phyloP scores from a whole-genome alignment of 1,139 yeast genomes.

The Pichia terricola region DNA sequence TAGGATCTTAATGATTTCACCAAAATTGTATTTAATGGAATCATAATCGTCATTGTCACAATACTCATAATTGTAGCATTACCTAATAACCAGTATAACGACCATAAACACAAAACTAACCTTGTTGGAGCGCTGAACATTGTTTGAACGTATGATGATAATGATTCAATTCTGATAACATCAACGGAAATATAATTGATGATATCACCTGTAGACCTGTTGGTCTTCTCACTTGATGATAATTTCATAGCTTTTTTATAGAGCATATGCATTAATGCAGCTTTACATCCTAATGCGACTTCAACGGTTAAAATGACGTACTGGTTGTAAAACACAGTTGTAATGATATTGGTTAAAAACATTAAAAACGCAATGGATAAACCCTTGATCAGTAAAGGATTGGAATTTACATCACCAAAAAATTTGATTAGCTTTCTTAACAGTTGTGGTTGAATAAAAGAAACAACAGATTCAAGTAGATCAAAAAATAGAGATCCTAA shows the following conservation, averaged over 20 bases:
- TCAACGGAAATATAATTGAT: conserved; percentile 52
- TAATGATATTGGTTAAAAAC: conserved; percentile 37
- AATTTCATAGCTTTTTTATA: conserved; percentile 42
- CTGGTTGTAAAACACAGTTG: conserved; percentile 42
- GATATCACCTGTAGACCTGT: conserved; percentile 46
- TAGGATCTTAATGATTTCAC: conserved; percentile 39
- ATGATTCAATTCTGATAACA: conserved; percentile 43
- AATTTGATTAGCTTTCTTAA: conserved; percentile 39
- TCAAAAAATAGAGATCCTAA: conserved; percentile 37
- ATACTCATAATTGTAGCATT: conserved; percentile 55
- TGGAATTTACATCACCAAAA: conserved; percentile 27
- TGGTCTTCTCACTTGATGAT: conserved; percentile 37
- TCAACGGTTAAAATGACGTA: conserved; percentile 43
- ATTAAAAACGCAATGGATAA: conserved; percentile 40
- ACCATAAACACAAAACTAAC: conserved; percentile 41
- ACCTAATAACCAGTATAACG: conserved; percentile 53
- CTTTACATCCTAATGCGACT: conserved; percentile 42
- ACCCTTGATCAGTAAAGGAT: conserved; percentile 41
- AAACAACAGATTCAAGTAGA: conserved; percentile 34
- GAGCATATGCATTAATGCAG: conserved; percentile 40
- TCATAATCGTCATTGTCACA: conserved; percentile 39
- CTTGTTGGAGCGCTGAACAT: conserved; percentile 54
- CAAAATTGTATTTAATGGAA: conserved; percentile 48
- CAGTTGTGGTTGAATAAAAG: conserved; percentile 50
- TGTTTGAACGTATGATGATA: conserved; percentile 43